Evolutionary conservation across 73 alveolate genomes (phyloP).

Genomic region (Effrenium voratum): DNA sequence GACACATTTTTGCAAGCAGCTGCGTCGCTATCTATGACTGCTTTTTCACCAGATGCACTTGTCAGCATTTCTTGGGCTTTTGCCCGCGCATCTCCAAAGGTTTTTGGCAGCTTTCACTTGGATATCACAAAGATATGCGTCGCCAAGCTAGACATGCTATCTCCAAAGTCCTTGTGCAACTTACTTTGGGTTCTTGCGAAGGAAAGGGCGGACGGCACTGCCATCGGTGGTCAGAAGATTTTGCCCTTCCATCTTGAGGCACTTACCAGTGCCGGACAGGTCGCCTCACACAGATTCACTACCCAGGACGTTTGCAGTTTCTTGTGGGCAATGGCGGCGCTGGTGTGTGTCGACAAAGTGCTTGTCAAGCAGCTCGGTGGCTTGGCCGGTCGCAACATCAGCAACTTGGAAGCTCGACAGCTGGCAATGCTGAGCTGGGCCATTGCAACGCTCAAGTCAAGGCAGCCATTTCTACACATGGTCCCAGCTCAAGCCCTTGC

Average conservation of each 20-base stretch:
- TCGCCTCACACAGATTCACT: background rate
- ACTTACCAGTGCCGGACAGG: background rate
- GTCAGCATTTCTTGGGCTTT: conserved; percentile 15
- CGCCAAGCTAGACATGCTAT: background rate
- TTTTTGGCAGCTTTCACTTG: background rate
- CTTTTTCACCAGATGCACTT: background rate
- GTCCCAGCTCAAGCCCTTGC: background rate
- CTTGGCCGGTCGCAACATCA: background rate
- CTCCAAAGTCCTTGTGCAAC: conserved; percentile 32
- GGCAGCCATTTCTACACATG: conserved; percentile 32
- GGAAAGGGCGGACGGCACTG: background rate
- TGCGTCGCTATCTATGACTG: background rate
- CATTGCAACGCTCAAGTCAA: background rate
- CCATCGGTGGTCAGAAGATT: background rate
- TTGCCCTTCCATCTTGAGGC: background rate
- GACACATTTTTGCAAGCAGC: background rate
- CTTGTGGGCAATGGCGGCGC: conserved; percentile 65
- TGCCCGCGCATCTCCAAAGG: conserved; percentile 5
- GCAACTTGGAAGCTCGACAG: conserved; percentile 17
- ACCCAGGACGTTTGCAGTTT: conserved; percentile 23
- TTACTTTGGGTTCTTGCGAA: conserved; percentile 72
- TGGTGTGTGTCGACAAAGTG: background rate
- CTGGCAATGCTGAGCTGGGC: conserved; percentile 64
- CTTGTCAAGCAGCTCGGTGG: background rate
- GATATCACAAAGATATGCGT: background rate